phyloP scores from a whole-genome alignment of 805 yeast genomes.

The Debaryomyces castellii region DNA sequence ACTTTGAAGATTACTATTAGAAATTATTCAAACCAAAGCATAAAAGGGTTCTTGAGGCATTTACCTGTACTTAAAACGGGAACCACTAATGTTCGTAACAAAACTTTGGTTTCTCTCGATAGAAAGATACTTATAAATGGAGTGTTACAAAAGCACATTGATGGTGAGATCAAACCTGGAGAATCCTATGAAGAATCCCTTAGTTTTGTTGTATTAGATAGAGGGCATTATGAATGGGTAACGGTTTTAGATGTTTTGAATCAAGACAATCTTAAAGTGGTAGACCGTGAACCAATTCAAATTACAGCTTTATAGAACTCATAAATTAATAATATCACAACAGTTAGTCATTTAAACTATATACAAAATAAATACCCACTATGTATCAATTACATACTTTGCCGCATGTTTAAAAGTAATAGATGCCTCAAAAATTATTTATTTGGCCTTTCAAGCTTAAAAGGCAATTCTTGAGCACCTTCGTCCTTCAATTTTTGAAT shows the following conservation, averaged over 20 bases:
- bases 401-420: background rate
- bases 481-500: conserved; percentile 68
- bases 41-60: conserved; percentile 62
- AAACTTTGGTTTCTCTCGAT: conserved; percentile 41
- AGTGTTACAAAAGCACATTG: conserved; percentile 55
- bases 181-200: conserved; percentile 42
- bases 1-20: conserved; percentile 47
- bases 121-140: conserved; percentile 72
- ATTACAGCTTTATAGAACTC: conserved; percentile 22
- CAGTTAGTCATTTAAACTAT: background rate
- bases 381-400: background rate
- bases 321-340: too few species aligned
- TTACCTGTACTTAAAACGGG: conserved; percentile 18
- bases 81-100: conserved; percentile 12
- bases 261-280: conserved; percentile 15
- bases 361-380: background rate
- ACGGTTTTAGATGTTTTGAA: conserved; percentile 28
- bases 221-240: conserved; percentile 85
- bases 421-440: background rate
- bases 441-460: conserved; percentile 20
- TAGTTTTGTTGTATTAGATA: conserved; percentile 65
- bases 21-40: conserved; percentile 43
- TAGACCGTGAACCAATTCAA: conserved; percentile 32
- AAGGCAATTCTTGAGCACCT: conserved; percentile 50
- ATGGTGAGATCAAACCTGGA: conserved; percentile 41